phyloP scores from a whole-genome alignment of 257 asterid genomes.

The Solanum appendiculatum region DNA sequence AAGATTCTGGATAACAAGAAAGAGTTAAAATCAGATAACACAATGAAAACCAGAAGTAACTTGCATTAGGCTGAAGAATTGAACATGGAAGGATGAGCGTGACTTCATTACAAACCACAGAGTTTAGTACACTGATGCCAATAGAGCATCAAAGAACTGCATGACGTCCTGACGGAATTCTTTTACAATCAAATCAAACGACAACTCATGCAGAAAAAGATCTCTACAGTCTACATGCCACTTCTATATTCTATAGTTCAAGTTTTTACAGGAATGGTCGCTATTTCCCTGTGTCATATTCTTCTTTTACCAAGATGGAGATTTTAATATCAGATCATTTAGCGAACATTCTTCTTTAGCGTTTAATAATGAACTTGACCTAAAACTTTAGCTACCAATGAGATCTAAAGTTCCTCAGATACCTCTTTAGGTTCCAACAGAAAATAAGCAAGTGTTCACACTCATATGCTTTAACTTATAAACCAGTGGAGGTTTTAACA shows the following conservation, averaged over 20 bases:
- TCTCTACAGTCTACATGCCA: not conserved
- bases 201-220: not conserved
- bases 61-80: not conserved
- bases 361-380: not conserved
- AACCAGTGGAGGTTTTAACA: not conserved
- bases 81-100: not conserved
- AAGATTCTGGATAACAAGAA: slow-evolving; percentile 61
- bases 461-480: not conserved
- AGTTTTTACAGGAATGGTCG: not conserved
- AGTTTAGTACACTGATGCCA: not conserved
- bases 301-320: not conserved
- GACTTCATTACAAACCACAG: not conserved
- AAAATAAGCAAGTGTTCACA: not conserved
- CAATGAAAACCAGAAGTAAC: not conserved
- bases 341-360: not conserved
- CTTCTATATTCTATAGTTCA: not conserved
- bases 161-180: not conserved
- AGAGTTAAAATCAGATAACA: not conserved
- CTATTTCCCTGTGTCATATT: not conserved
- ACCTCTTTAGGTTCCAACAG: not conserved
- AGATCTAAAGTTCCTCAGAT: not conserved
- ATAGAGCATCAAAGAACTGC: not conserved
- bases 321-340: not conserved
- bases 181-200: not conserved
- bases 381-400: not conserved